Base-by-base conservation (phyloP, 805 yeast species). In the Pichia ethanolica region DNA sequence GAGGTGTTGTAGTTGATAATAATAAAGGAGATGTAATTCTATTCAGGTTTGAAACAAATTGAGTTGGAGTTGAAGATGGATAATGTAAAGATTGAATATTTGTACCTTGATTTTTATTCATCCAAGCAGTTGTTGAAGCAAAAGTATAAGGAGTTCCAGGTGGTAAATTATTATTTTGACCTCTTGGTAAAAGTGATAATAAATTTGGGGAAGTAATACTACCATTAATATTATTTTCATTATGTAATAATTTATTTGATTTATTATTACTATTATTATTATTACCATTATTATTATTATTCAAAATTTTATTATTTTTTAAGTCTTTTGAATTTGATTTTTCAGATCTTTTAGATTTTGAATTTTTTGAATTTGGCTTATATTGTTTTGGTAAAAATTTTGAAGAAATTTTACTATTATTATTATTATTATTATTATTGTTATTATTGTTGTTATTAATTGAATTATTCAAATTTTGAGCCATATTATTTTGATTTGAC, bases 51-150 rank as follows among this genome's bases (percentile, higher is more conserved):
- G 84, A 79, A 33, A 84, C 86, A 71, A 79, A 82, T 58, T 81
- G 86, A 2, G 86, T 77, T 13, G 88, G 88, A 2, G 86, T 81
- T 0, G 85, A 79, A 5, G 79, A 71, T 7, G 88, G 88, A 59
- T 81, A 81, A 62, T 81, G 83, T 39, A 79, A 64, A 25, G 82
- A 81, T 60, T 78, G 82, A 20, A 75, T 78, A 34, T 54, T 51
- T 40, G 53, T 53, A 20, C 58, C 60, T 48, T 62, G 66, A 12
- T 55, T 51, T 48, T 62, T 63, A 39, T 55, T 60, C 34, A 59
- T 45, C 65, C 65, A 59, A 13, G 61, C 58, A 45, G 57, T 54
- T 20, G 63, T 59, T 7, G 63, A 50, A 10, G 64, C 63, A 50
- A 54, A 63, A 0, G 64, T 52, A 40, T 59, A 60, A 3, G 65